Evolutionary conservation across 768 basidiomycete genomes (phyloP).

Genomic region (Xerocomellus dryophilus): DNA sequence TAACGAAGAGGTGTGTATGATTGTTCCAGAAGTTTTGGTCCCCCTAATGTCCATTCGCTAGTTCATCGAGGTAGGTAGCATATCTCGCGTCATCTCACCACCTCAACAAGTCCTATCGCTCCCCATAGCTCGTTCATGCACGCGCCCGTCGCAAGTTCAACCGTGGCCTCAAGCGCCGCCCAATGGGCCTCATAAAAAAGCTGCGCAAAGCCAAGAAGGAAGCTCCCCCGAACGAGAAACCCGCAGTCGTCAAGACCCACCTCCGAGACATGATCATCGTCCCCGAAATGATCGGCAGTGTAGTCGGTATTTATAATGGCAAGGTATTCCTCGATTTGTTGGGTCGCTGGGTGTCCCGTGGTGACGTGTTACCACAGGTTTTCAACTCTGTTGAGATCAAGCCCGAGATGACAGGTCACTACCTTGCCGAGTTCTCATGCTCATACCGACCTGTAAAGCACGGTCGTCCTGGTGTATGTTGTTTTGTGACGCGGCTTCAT

Average conservation of each 20-base stretch:
- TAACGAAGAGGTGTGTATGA: conserved; percentile 81
- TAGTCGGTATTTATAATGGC: conserved; percentile 98
- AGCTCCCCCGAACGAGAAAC: conserved; percentile 98
- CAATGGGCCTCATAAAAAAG: conserved; percentile 99
- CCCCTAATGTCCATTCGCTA: conserved; percentile 26
- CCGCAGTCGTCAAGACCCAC: conserved; percentile 97
- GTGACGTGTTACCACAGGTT: conserved; percentile 43
- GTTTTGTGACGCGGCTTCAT: neutral
- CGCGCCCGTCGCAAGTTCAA: conserved; percentile 99
- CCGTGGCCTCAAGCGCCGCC: conserved; percentile 96
- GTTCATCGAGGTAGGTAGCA: conserved; percentile 72
- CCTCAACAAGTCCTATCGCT: neutral
- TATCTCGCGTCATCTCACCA: conserved; percentile 4
- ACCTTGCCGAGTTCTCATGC: conserved; percentile 96
- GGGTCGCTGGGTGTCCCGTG: neutral
- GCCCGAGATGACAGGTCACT: conserved; percentile 99
- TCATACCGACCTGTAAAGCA: conserved; percentile 99
- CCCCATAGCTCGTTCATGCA: conserved; percentile 85
- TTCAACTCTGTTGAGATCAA: conserved; percentile 99
- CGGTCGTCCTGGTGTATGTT: conserved; percentile 96
- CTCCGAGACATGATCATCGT: conserved; percentile 99
- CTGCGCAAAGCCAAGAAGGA: conserved; percentile 99
- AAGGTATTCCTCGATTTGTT: conserved; percentile 53
- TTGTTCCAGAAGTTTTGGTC: neutral
- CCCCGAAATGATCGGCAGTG: conserved; percentile 99